Evolutionary conservation across 2,329 filamentous ascomycete genomes (phyloP), one percentile per base, ranked within the genome.

Genomic region (Madurella fahalii): DNA sequence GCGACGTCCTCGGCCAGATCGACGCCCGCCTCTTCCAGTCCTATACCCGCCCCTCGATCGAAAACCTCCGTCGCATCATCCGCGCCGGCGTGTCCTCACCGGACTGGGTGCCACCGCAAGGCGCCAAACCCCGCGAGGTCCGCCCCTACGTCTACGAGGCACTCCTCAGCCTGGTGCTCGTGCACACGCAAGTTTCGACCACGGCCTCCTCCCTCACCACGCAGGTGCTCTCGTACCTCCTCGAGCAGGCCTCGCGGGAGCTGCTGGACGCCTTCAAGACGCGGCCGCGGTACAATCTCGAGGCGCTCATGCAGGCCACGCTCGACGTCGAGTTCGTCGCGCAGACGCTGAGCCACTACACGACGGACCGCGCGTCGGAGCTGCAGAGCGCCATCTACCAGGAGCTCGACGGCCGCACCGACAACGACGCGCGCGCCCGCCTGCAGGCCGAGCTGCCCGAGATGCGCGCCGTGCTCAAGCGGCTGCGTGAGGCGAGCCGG

Each of bases 321-420:
- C 82, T 99, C 1, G 94, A 99, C 67, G 92, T 96, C 1, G 94
- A 99, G 71, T 97, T 99, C 67, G 86, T 97, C 54, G 90, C 92
- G 1, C 94, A 99, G 74, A 96, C 93, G 5, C 80, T 99, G 34
- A 89, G 83, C 57, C 86, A 92, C 63, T 99, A 95, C 71, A 94
- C 90, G 0, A 94, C 90, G 0, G 88, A 95, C 54, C 81, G 84
- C 48, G 90, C 91, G 2, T 85, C 84, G 8, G 84, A 92, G 67
- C 79, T 89, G 13, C 94, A 97, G 74, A 87, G 87, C 63, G 84
- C 92, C 69, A 93, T 99, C 46, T 99, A 97, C 71, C 83, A 94
- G 61, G 90, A 94, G 68, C 76, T 99, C 15, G 94, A 99, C 69
- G 81, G 84, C 56, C 85, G 91, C 47, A 97, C 94, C 50, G 91